Evolutionary conservation across 2,329 filamentous ascomycete genomes (phyloP).

Genomic region (Aquanectria penicillioides): DNA sequence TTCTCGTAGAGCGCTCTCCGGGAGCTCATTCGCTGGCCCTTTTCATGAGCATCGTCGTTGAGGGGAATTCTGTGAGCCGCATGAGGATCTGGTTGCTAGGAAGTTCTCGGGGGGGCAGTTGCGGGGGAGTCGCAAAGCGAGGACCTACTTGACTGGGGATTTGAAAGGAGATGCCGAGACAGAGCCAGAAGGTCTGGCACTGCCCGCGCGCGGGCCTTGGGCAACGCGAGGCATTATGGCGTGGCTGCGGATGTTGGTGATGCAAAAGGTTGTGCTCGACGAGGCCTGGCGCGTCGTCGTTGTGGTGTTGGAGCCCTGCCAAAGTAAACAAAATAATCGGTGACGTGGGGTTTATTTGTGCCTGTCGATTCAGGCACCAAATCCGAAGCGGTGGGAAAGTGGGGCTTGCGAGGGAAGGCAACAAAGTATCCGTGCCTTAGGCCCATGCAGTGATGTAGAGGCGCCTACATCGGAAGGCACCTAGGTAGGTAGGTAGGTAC

Average conservation of each 20-base stretch:
- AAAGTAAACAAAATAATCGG: slow-evolving; percentile 47
- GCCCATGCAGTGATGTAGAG: no score
- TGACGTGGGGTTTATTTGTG: slow-evolving; percentile 21
- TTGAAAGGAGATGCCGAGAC: slow-evolving; percentile 64
- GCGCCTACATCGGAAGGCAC: no score
- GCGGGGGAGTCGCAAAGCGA: not conserved
- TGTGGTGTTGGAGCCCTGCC: slow-evolving; percentile 38
- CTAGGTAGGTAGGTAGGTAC: no score
- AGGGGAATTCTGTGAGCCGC: slow-evolving; percentile 78
- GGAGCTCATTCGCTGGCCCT: slow-evolving; percentile 85
- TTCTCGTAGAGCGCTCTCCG: slow-evolving; percentile 89
- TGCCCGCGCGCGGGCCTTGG: slow-evolving; percentile 62
- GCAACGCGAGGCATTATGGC: slow-evolving; percentile 67
- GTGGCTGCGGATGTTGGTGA: slow-evolving; percentile 27
- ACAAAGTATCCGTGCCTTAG: not conserved
- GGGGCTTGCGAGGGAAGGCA: not conserved
- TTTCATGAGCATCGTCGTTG: slow-evolving; percentile 95
- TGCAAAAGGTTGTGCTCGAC: slow-evolving; percentile 29
- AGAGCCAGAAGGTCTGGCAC: slow-evolving; percentile 58
- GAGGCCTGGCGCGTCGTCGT: slow-evolving; percentile 42
- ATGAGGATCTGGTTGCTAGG: slow-evolving; percentile 24
- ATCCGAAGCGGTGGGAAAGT: not conserved
- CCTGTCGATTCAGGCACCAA: slow-evolving; percentile 31
- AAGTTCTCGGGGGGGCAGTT: no score
- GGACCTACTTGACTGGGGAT: slow-evolving; percentile 65